Evolutionary conservation across 176 grass and related monocot species (phyloP).

Genomic region (Paspalum notatum): DNA sequence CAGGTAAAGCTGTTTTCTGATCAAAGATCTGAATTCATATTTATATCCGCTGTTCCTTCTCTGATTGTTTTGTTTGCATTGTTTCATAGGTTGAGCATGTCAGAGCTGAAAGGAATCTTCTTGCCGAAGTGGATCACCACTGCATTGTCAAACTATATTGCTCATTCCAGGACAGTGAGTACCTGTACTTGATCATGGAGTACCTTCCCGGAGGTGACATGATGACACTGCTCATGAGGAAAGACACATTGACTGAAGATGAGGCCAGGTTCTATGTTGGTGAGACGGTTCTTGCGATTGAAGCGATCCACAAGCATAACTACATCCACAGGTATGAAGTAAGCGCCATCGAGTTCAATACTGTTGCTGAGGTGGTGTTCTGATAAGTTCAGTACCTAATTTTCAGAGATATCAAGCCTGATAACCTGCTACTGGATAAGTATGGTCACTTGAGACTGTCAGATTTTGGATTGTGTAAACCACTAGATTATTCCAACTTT

Average conservation of each 20-base stretch:
- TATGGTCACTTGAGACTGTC: slow-evolving; percentile 94
- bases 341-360: neutral
- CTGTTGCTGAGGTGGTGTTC: neutral
- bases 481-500: slow-evolving; percentile 85
- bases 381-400: slow-evolving; percentile 33
- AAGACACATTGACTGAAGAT: slow-evolving; percentile 83
- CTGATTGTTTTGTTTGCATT: slow-evolving; percentile 15
- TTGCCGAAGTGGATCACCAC: slow-evolving; percentile 93
- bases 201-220: slow-evolving; percentile 97
- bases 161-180: slow-evolving; percentile 94
- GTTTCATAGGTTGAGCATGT: slow-evolving; percentile 89
- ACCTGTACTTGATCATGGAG: slow-evolving; percentile 98
- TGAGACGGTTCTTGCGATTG: slow-evolving; percentile 86
- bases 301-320: slow-evolving; percentile 95
- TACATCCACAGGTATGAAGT: slow-evolving; percentile 88
- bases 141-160: slow-evolving; percentile 97
- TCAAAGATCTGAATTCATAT: slow-evolving; percentile 21
- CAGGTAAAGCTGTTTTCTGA: slow-evolving; percentile 56
- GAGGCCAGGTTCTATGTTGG: slow-evolving; percentile 93
- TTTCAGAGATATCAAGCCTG: slow-evolving; percentile 98
- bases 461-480: slow-evolving; percentile 97
- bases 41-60: neutral
- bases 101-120: slow-evolving; percentile 98
- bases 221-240: slow-evolving; percentile 98
- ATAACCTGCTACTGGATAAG: slow-evolving; percentile 94